Base-by-base conservation (phyloP, 768 basidiomycete species). In the Leccinellum albellum region DNA sequence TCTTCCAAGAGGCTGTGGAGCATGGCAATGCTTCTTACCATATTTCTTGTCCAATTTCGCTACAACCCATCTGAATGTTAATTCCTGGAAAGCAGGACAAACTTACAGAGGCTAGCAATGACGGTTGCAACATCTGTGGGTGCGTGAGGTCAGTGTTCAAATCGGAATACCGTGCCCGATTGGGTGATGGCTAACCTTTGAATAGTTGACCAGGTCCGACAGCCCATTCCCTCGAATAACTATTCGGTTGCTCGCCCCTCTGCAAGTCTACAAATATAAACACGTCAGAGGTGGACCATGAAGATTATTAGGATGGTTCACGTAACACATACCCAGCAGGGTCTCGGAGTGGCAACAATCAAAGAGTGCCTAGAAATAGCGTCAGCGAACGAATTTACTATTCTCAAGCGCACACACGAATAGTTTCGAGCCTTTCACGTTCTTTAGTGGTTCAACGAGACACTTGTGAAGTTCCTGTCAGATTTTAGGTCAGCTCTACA, bases 291-390 rank as follows among this genome's bases (percentile, higher is more conserved):
- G 33, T 37, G 4, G 17, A 13, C 12, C 13, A 24, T 7, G n/a
- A 4, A n/a, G 21, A 48, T 3, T 26, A n/a, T n/a, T n/a, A n/a
- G n/a, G n/a, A n/a, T n/a, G 10, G 37, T 53, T 20, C 17, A 9
- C 17, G 17, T 10, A 32, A 37, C 6, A 58, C 53, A 49, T 50
- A 72, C 69, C 64, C 26, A 70, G 48, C 2, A 70, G 35, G 7
- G 45, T 61, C 17, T 72, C 69, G 0, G 69, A 72, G 15, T 72
- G 69, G 17, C 70, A 72, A 7, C 68, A 70, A n/a, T 70, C 70
- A 3, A 72, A 61, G 21, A 70, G 59, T 8, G 66, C 60, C 70
- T 70, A 21, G 8, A 17, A 4, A 26, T 24, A 40, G 8, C n/a
- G 20, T 67, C 35, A 56, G 31, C 0, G 5, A 49, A 33, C 4